Evolutionary conservation across 2,329 filamentous ascomycete species (phyloP), one percentile per base, ranked within the genome.

Genomic region (Arachnomyces sp.): DNA sequence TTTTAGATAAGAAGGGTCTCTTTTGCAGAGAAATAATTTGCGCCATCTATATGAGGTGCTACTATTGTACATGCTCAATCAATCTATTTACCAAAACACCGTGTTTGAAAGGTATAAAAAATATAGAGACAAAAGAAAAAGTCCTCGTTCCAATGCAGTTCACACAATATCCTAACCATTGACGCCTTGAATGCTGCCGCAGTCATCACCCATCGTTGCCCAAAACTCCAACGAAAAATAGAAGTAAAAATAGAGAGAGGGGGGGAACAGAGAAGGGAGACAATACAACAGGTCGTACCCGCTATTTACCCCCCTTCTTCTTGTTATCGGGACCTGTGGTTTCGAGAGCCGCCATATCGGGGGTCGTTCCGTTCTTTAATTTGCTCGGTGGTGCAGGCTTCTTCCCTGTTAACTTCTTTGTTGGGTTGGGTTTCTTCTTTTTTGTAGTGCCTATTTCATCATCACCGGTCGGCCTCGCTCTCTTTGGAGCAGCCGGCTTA

Each of bases 371-470:
- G 46, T 66, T 65, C 40, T 65, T 66, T 25, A 66, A 48, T 46
- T 66, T 67, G 44, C 63, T 66, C 42, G 43, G 55, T 43, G 45
- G 45, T 14, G 59, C 55, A 3, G 63, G 63, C 38, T 67, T 67
- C 36, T 56, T 59, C 17, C 48, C 51, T 2, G 56, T 54, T 15
- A 55, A 47, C 46, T 65, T 62, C 43, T 66, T 66, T 4, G 36
- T 33, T 12, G 36, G 38, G 32, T 59, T 62, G 12, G 54, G 44
- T 40, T 72, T 72, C 55, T 73, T 73, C 58, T 72, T 73, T 49
- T 71, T 69, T 37, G 68, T 69, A 34, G 63, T 58, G 32, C 67
- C 61, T 14, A 64, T 59, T 3, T 63, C 66, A 8, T 64, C 61
- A 15, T 71, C 67, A 4, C 70, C 67, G 32, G 63, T 59, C 32